phyloP scores from a whole-genome alignment of 2,329 filamentous ascomycete species.

The Anthostomella pinea region DNA sequence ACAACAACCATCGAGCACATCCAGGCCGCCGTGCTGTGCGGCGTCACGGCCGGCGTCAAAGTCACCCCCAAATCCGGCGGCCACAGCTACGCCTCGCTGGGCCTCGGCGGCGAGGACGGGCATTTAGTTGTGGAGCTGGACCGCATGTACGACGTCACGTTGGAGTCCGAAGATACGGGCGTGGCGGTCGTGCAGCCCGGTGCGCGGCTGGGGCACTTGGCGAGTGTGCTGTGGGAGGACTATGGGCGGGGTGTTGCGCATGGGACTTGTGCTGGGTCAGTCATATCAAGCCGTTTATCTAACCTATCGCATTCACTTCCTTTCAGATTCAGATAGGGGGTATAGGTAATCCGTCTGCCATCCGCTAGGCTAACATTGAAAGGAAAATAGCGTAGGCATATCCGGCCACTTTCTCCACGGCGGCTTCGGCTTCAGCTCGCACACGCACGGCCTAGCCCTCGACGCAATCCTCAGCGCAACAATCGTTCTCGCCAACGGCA shows the following conservation, averaged over 20 bases:
- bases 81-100: constrained; percentile 44
- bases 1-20: constrained; percentile 40
- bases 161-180: constrained; percentile 35
- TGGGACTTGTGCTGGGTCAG: constrained; percentile 35
- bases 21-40: constrained; percentile 41
- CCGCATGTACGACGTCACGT: constrained; percentile 38
- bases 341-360: too few relatives aligned
- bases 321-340: too few relatives aligned
- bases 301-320: too few relatives aligned
- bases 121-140: constrained; percentile 44
- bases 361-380: background rate
- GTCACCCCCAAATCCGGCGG: constrained; percentile 45
- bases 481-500: constrained; percentile 26
- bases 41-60: constrained; percentile 35
- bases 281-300: too few relatives aligned
- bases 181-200: constrained; percentile 42
- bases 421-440: constrained; percentile 35
- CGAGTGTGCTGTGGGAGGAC: constrained; percentile 27
- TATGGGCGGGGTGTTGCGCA: constrained; percentile 31
- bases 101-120: constrained; percentile 42
- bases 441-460: constrained; percentile 43
- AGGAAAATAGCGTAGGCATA: constrained; percentile 29
- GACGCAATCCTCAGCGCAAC: constrained; percentile 39
- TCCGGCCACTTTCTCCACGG: constrained; percentile 34
- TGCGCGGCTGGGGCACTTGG: constrained; percentile 40